These are phyloP conservation scores for Apiospora aurea DNA, from an alignment of 2,329 filamentous ascomycete genomes.

Conservation along the genomic window DNA sequence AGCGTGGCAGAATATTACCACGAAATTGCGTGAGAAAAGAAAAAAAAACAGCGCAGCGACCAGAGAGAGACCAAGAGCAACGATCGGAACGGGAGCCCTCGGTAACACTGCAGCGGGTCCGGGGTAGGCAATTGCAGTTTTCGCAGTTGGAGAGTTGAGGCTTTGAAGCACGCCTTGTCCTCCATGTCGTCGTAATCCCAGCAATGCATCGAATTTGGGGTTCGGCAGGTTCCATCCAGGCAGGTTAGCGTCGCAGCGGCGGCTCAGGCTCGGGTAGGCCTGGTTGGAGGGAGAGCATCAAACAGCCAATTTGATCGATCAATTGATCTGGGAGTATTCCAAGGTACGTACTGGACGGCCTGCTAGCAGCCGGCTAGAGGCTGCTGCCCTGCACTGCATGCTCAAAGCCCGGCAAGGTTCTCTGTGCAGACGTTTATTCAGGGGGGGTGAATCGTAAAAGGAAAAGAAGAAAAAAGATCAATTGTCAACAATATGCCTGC, in stretches of 20 bases:
- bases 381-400: neutral
- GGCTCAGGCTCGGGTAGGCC: constrained; percentile 3
- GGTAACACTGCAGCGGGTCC: constrained; percentile 1
- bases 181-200: constrained; percentile 6
- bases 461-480: neutral
- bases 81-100: neutral
- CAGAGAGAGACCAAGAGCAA: neutral
- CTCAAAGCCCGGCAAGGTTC: constrained; percentile 1
- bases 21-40: constrained; percentile 25
- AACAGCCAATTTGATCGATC: neutral
- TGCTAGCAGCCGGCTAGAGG: neutral
- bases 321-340: constrained; percentile 11
- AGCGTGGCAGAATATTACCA: constrained; percentile 28
- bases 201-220: neutral
- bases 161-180: neutral
- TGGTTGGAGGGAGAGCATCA: constrained; percentile 4
- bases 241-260: constrained; percentile 6
- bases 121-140: neutral
- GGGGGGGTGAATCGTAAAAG: neutral
- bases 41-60: constrained; percentile 1
- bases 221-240: constrained; percentile 15
- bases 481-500: neutral
- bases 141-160: neutral
- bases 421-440: neutral
- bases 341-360: neutral